These are phyloP conservation scores for Pichiaceae sp. DNA, from an alignment of 1,139 yeast species.

Conservation along the genomic window DNA sequence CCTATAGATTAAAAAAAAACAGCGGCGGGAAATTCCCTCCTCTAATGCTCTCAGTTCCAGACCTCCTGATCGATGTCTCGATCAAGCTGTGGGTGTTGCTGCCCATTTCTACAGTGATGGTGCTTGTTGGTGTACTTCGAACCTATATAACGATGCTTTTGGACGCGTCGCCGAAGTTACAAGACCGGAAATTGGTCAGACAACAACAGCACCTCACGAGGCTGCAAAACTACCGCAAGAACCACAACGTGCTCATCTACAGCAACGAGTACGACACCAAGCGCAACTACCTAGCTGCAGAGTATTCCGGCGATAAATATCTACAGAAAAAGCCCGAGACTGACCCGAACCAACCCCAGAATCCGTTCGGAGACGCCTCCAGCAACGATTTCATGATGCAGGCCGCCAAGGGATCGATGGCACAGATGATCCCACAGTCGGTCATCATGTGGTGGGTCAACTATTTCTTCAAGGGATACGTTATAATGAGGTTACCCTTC, in stretches of 20 bases:
- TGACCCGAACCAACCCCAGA: conserved; percentile 48
- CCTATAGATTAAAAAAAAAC: background rate
- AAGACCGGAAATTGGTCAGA: conserved; percentile 34
- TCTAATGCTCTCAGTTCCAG: conserved; percentile 27
- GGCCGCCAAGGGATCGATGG: conserved; percentile 74
- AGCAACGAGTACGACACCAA: conserved; percentile 31
- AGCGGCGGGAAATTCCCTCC: background rate
- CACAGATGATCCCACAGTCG: conserved; percentile 86
- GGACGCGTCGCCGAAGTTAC: conserved; percentile 49
- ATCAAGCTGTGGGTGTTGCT: conserved; percentile 84
- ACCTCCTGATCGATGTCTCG: conserved; percentile 66
- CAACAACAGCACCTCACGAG: conserved; percentile 57
- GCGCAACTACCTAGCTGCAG: conserved; percentile 6
- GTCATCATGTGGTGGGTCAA: conserved; percentile 95
- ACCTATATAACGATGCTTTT: conserved; percentile 53
- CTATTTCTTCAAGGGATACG: conserved; percentile 86
- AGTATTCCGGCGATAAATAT: conserved; percentile 26
- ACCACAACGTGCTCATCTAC: conserved; percentile 36
- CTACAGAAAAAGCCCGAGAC: conserved; percentile 43
- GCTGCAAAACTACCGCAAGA: conserved; percentile 43
- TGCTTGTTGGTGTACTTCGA: conserved; percentile 76
- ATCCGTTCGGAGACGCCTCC: conserved; percentile 65
- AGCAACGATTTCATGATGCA: conserved; percentile 69
- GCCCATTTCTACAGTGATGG: conserved; percentile 88
- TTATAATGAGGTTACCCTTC: conserved; percentile 71